Percentiles rank a stretch among this genome's conserved stretches.
Conservation (phyloP, 148 eudicot genomes). For the Rhododendron simsii region DNA sequence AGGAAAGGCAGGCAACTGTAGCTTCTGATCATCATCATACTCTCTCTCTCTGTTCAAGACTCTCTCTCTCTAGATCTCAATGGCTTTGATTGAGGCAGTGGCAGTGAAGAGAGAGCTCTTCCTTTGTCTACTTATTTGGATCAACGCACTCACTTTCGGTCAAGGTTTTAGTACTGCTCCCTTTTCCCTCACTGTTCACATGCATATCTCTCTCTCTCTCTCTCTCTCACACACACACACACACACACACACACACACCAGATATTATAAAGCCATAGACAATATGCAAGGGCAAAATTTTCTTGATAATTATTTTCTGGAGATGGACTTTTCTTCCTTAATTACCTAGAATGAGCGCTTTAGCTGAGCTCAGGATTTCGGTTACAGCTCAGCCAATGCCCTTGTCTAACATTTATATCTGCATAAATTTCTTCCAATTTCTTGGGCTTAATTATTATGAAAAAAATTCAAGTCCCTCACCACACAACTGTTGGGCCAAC, state of each 20-base stretch:
- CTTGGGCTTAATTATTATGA: background rate
- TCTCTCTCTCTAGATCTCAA: constrained; percentile 19
- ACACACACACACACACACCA: background rate
- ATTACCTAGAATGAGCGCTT: background rate
- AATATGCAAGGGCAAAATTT: background rate
- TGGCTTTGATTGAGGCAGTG: constrained; percentile 17
- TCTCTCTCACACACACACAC: background rate
- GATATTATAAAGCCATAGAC: background rate
- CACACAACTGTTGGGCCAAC: background rate
- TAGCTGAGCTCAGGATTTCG: too few species aligned
- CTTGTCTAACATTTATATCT: background rate
- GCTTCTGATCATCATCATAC: background rate
- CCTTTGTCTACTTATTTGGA: background rate
- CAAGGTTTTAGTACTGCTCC: background rate
- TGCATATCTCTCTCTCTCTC: background rate
- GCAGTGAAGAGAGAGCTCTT: background rate
- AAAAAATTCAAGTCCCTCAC: background rate
- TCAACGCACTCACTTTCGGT: constrained; percentile 21
- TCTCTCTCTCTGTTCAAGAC: constrained; percentile 4
- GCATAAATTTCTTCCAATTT: background rate
- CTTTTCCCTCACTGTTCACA: background rate
- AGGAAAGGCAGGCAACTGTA: background rate
- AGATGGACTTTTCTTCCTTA: background rate
- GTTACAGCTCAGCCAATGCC: too few species aligned
- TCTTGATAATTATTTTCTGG: background rate